Percentiles rank a stretch among this genome's conserved stretches.
These are phyloP conservation scores for Closterium sp. DNA, from an alignment of 139 green algal genomes.

Conservation along the genomic window DNA sequence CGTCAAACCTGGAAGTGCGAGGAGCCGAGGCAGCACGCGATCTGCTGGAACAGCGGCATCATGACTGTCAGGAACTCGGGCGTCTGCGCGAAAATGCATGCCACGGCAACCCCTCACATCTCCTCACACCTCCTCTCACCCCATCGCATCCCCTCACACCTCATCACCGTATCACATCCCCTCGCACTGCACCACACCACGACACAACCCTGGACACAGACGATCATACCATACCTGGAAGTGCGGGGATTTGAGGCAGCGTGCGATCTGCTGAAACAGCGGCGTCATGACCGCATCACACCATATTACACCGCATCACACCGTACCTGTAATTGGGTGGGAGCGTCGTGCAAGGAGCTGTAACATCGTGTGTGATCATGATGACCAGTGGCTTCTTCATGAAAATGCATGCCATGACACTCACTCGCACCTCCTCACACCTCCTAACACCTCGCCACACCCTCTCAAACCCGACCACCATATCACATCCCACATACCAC, in stretches of 20 bases:
- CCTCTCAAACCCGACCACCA: conserved; percentile 84
- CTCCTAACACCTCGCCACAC: conserved; percentile 98
- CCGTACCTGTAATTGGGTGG: no score
- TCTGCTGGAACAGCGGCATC: conserved; percentile 87
- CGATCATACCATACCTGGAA: conserved; percentile 55
- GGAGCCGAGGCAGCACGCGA: conserved; percentile 83
- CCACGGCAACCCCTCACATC: no score
- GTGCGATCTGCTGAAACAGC: conserved; percentile 88
- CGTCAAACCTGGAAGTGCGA: conserved; percentile 57
- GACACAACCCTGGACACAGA: no score
- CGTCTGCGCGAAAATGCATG: no score
- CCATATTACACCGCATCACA: conserved; percentile 61
- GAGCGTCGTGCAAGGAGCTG: no score
- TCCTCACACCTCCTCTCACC: no score
- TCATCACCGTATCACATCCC: no score
- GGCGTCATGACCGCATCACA: conserved; percentile 87
- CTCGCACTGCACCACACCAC: no score
- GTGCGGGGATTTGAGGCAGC: conserved; percentile 78
- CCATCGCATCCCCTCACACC: no score
- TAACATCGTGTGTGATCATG: no score
- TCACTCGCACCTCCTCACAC: conserved; percentile 97
- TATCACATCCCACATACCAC: conserved; percentile 84
- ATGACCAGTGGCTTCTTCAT: conserved; percentile 85
- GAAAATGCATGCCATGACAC: conserved; percentile 96
- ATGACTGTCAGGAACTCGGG: conserved; percentile 90